Base-by-base conservation (phyloP, 2,329 filamentous ascomycete species). In the Alternaria triticimaculans region DNA sequence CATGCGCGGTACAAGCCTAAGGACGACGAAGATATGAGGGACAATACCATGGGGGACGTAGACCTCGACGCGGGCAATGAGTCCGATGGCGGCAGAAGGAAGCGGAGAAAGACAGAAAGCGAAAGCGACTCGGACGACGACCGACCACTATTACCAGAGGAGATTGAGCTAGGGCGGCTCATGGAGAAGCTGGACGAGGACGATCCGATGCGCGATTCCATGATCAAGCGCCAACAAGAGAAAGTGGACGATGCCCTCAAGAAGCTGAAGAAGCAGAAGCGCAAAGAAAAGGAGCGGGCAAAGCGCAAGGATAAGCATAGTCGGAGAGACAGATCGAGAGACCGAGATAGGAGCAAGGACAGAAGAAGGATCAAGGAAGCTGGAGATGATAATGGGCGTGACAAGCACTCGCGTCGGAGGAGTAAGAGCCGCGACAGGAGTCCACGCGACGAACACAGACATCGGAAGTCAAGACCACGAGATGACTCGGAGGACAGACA, bases 191-290 rank as follows among this genome's bases (percentile, higher is more conserved):
- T 96, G 68, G 96, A 98, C 69, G 94, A 97, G 23, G 95, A 98
- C 65, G 96, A 99, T 78, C 96, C 96, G 0, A 99, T 99, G 96
- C 97, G 97, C 81, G 89, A 88, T 41, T 97, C 92, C 73, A 78
- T 98, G 67, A 89, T 97, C 55, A 88, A 95, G 67, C 92, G 97
- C 81, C 97, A 98, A 86, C 94, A 92, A 80, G 93, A 93, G 77
- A 93, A 97, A 78, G 87, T 97, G 12, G 89, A 91, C 58, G 87
- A 87, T 62, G 94, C 93, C 4, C 80, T 92, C 70, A 84, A 85
- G 67, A 86, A 81, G 70, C 77, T 86, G 55, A 84, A 85, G 49
- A 86, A 80, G 75, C 81, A 75, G 71, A 83, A 84, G 61, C 78
- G 76, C 51, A 80, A 76, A 63, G 81, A 86, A 80, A 79, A 77